Evolutionary conservation across 78 protist genomes (phyloP).

Genomic region (Capsaspora owczarzaki): DNA sequence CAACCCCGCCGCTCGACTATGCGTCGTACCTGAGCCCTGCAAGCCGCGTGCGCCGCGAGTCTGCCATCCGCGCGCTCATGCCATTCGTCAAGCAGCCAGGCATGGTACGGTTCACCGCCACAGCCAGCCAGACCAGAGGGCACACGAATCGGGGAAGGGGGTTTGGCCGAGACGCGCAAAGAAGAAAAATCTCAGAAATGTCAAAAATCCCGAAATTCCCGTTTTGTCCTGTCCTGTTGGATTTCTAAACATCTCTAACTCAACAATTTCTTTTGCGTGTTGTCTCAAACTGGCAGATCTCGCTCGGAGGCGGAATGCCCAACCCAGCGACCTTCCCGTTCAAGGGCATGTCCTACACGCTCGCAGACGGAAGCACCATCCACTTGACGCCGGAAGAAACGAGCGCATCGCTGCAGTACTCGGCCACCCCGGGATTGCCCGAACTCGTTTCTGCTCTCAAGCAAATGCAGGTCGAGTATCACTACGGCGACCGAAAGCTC

Average conservation of each 20-base stretch:
- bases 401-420: slow-evolving; percentile 22
- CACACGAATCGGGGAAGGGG: too few relatives aligned
- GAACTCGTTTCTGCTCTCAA: not conserved
- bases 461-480: not conserved
- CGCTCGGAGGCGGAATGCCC: slow-evolving; percentile 40
- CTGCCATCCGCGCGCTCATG: not conserved
- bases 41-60: too few relatives aligned
- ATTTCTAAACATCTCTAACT: not conserved
- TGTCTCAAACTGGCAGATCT: not conserved
- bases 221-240: not conserved
- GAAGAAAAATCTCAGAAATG: too few relatives aligned
- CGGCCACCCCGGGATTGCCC: slow-evolving; percentile 3
- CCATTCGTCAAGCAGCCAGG: not conserved
- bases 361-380: not conserved
- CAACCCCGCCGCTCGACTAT: too few relatives aligned
- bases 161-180: too few relatives aligned
- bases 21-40: too few relatives aligned
- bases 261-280: not conserved
- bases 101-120: not conserved
- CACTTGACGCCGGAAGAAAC: not conserved
- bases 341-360: not conserved
- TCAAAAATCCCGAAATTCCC: not conserved
- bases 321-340: slow-evolving; percentile 32
- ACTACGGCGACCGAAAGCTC: not conserved
- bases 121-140: too few relatives aligned